A percentile compares a stretch with the other conserved stretches of the same genome.
Conservation (phyloP, 192 early-diverging fungal species). For the Umbelopsis isabellina region DNA sequence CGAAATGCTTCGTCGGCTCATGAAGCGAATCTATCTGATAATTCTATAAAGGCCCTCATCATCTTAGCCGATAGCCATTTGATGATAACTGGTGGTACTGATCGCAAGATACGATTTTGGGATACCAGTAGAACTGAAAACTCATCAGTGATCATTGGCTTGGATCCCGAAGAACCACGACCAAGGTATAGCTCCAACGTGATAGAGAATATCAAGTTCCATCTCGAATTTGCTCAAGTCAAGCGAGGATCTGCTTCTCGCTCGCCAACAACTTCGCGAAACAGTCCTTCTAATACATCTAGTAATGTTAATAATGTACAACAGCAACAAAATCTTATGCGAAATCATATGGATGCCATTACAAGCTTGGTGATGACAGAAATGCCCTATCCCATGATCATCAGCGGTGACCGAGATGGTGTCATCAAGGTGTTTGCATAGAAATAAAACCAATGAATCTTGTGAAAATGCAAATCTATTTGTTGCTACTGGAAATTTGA, state of each 20-base stretch:
- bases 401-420: slow-evolving; percentile 76
- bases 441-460: no score
- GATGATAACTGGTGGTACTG: slow-evolving; percentile 80
- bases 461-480: no score
- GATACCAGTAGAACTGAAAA: slow-evolving; percentile 69
- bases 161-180: slow-evolving; percentile 54
- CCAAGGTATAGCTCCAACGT: slow-evolving; percentile 67
- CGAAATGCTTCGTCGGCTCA: slow-evolving; percentile 59
- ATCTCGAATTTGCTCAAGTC: slow-evolving; percentile 26
- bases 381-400: slow-evolving; percentile 75
- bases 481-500: no score
- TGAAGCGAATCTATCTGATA: slow-evolving; percentile 58
- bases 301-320: slow-evolving; percentile 18
- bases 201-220: slow-evolving; percentile 54
- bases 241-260: background rate
- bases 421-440: slow-evolving; percentile 64
- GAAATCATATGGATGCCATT: slow-evolving; percentile 76
- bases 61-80: slow-evolving; percentile 56
- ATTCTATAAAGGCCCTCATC: slow-evolving; percentile 64
- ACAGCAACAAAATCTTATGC: slow-evolving; percentile 59
- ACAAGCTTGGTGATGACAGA: slow-evolving; percentile 69
- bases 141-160: slow-evolving; percentile 73
- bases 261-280: background rate
- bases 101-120: slow-evolving; percentile 90
- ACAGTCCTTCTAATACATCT: background rate